phyloP scores from a whole-genome alignment of 2,329 filamentous ascomycete genomes.

The Reticulascus tulasneorum region DNA sequence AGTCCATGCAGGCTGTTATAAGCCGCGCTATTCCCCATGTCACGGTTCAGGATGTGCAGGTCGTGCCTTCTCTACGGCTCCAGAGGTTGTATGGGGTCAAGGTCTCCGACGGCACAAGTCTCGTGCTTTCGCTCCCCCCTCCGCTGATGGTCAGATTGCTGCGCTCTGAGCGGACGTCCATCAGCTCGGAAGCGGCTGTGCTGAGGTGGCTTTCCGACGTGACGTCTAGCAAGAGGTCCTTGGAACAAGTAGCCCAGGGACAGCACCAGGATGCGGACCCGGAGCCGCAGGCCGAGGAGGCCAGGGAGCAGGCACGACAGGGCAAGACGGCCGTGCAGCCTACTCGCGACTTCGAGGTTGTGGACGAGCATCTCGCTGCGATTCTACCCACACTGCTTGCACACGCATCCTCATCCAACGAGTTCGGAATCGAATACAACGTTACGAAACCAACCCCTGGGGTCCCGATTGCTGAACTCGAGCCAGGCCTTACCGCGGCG shows the following conservation, averaged over 20 bases:
- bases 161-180: conserved; percentile 40
- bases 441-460: conserved; percentile 36
- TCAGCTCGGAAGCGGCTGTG: conserved; percentile 40
- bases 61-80: conserved; percentile 30
- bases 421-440: conserved; percentile 35
- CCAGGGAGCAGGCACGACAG: conserved; percentile 1
- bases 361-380: too few relatives aligned
- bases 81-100: conserved; percentile 39
- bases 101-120: conserved; percentile 33
- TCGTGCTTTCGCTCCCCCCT: conserved; percentile 41
- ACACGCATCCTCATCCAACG: conserved; percentile 26
- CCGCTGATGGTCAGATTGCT: conserved; percentile 38
- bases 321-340: background rate
- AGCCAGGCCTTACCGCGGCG: conserved; percentile 23
- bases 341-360: too few relatives aligned
- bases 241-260: conserved; percentile 1
- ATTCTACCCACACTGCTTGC: conserved; percentile 36
- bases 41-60: conserved; percentile 27
- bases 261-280: conserved; percentile 4
- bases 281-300: conserved; percentile 1
- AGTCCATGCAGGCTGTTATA: conserved; percentile 32
- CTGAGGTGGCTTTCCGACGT: conserved; percentile 39
- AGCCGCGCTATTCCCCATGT: conserved; percentile 25
- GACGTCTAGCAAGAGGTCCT: too few relatives aligned
- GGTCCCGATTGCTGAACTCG: conserved; percentile 31